These are phyloP conservation scores for Magnusiomyces suaveolens DNA, from an alignment of 1,139 yeast species.

Conservation along the genomic window DNA sequence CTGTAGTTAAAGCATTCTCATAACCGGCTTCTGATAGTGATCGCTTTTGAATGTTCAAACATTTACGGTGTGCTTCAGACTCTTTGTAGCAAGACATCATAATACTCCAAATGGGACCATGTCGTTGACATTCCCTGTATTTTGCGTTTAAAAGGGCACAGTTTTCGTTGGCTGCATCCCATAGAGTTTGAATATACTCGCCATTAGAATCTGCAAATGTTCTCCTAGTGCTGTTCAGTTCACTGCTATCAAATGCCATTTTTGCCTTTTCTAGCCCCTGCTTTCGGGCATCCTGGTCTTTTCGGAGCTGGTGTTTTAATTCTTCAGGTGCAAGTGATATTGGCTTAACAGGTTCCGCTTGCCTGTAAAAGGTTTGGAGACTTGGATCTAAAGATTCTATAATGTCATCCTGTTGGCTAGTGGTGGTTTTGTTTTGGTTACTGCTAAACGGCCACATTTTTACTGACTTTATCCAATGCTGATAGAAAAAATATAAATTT, in stretches of 20 bases:
- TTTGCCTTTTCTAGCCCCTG: constrained; percentile 2
- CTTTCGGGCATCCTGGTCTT: constrained; percentile 5
- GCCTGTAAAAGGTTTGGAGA: constrained; percentile 10
- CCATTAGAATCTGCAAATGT: constrained; percentile 9
- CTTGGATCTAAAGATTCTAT: constrained; percentile 9
- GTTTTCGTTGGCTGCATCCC: constrained; percentile 15
- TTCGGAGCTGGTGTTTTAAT: constrained; percentile 9
- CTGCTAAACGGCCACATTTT: constrained; percentile 13
- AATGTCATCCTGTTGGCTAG: not conserved
- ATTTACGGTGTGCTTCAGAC: constrained; percentile 17
- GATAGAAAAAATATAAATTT: too few relatives aligned
- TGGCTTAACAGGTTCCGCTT: constrained; percentile 13
- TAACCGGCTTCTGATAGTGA: constrained; percentile 31
- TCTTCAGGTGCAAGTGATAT: constrained; percentile 14
- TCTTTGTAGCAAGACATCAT: constrained; percentile 11
- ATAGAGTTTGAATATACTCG: constrained; percentile 11
- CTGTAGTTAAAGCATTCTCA: constrained; percentile 22
- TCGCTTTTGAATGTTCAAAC: constrained; percentile 31
- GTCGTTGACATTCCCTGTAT: constrained; percentile 14
- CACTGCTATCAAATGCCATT: constrained; percentile 10
- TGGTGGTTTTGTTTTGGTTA: not conserved
- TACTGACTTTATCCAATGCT: too few relatives aligned
- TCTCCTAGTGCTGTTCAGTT: constrained; percentile 9
- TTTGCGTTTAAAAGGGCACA: constrained; percentile 12
- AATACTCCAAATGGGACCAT: constrained; percentile 13